Conservation (phyloP, 2,329 filamentous ascomycete species). For the Arthroderma sp. region DNA sequence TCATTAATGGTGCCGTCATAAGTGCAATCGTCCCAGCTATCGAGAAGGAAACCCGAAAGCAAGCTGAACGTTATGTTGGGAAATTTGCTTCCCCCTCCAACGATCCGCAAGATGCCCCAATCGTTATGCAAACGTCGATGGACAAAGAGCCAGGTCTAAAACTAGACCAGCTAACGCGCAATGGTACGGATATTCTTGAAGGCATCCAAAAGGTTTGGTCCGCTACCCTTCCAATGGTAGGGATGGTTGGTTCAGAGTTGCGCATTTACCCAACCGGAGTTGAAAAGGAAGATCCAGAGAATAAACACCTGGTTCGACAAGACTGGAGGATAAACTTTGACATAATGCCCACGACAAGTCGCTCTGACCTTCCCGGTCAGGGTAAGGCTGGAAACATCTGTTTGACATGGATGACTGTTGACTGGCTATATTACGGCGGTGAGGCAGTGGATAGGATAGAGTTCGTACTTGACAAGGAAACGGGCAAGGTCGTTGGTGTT, state of each 20-base stretch:
- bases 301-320: slow-evolving; percentile 10
- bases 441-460: slow-evolving; percentile 23
- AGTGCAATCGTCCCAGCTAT: slow-evolving; percentile 16
- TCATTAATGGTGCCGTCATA: slow-evolving; percentile 19
- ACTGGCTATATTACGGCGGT: slow-evolving; percentile 26
- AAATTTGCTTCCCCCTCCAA: slow-evolving; percentile 2
- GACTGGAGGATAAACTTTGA: slow-evolving; percentile 15
- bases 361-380: slow-evolving; percentile 19
- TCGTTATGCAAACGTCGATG: slow-evolving; percentile 7
- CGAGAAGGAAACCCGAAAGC: slow-evolving; percentile 17
- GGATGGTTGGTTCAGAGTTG: slow-evolving; percentile 10
- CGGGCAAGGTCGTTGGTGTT: slow-evolving; percentile 17
- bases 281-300: neutral
- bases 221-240: slow-evolving; percentile 7
- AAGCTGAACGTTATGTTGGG: slow-evolving; percentile 13
- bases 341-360: slow-evolving; percentile 9
- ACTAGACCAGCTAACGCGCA: slow-evolving; percentile 10
- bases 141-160: slow-evolving; percentile 11
- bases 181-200: slow-evolving; percentile 10
- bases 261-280: slow-evolving; percentile 10
- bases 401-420: slow-evolving; percentile 20
- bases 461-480: slow-evolving; percentile 16
- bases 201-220: slow-evolving; percentile 10
- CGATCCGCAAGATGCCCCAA: neutral
- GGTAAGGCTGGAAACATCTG: slow-evolving; percentile 15